Conservation (phyloP, 371 early-diverging fungal genomes). For the Lichtheimia hyalospora region DNA sequence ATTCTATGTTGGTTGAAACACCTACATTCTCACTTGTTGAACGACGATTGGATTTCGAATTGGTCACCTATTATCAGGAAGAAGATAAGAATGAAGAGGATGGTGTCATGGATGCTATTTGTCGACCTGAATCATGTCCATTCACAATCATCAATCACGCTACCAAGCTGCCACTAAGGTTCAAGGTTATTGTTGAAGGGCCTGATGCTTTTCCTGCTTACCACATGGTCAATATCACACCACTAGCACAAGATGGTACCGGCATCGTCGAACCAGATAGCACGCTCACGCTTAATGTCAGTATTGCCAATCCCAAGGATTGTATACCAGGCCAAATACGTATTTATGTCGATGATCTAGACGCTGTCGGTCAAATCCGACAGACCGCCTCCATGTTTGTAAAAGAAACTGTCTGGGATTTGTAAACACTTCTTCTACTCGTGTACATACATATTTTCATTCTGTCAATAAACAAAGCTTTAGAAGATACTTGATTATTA, state of each 20-base stretch:
- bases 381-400: slow-evolving; percentile 70
- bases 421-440: slow-evolving; percentile 17
- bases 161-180: slow-evolving; percentile 60
- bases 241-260: slow-evolving; percentile 53
- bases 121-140: slow-evolving; percentile 38
- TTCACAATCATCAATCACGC: slow-evolving; percentile 71
- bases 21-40: slow-evolving; percentile 68
- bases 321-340: slow-evolving; percentile 82
- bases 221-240: slow-evolving; percentile 55
- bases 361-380: slow-evolving; percentile 62
- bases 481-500: neutral
- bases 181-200: slow-evolving; percentile 67
- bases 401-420: slow-evolving; percentile 58
- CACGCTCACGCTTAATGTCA: slow-evolving; percentile 54
- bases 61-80: slow-evolving; percentile 47
- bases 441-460: neutral
- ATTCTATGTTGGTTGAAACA: slow-evolving; percentile 66
- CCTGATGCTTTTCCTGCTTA: slow-evolving; percentile 76
- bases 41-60: slow-evolving; percentile 62
- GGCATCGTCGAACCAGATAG: slow-evolving; percentile 64
- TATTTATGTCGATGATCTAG: slow-evolving; percentile 69
- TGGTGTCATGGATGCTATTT: slow-evolving; percentile 17
- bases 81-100: slow-evolving; percentile 33
- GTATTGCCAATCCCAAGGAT: slow-evolving; percentile 62
- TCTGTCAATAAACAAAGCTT: neutral